Evolutionary conservation across 257 asterid genomes (phyloP).

Genomic region (Fraxinus americana): DNA sequence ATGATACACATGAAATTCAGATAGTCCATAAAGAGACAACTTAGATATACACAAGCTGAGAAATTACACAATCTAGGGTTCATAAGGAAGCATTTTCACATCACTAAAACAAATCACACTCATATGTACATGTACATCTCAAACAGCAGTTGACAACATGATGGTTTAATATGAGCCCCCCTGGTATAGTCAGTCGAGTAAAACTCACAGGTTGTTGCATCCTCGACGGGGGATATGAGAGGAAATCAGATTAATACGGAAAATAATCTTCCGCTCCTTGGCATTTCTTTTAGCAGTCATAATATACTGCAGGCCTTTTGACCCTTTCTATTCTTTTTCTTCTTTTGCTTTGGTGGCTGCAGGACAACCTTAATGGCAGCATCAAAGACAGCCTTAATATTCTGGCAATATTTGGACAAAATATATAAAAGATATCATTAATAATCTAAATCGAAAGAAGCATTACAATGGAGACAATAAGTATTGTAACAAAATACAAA

Average conservation of each 20-base stretch:
- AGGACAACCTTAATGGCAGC: conserved; percentile 61
- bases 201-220: conserved; percentile 21
- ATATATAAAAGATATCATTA: conserved; percentile 7
- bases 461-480: neutral
- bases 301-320: conserved; percentile 65
- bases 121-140: conserved; percentile 25
- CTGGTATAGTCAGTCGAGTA: conserved; percentile 39
- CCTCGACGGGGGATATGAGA: conserved; percentile 22
- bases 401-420: conserved; percentile 36
- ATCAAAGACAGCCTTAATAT: conserved; percentile 60
- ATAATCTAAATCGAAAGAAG: neutral
- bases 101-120: conserved; percentile 11
- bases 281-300: conserved; percentile 35
- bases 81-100: conserved; percentile 10
- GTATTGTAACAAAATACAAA: conserved; percentile 12
- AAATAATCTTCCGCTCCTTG: conserved; percentile 2
- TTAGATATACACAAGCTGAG: neutral
- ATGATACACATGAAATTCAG: too few species aligned
- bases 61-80: neutral
- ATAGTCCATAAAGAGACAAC: neutral
- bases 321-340: conserved; percentile 55
- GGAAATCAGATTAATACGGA: conserved; percentile 23
- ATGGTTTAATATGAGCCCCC: neutral
- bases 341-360: conserved; percentile 57
- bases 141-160: conserved; percentile 28